Base-by-base conservation (phyloP, 1,284 basidiomycete species). In the Nidula niveotomentosa region DNA sequence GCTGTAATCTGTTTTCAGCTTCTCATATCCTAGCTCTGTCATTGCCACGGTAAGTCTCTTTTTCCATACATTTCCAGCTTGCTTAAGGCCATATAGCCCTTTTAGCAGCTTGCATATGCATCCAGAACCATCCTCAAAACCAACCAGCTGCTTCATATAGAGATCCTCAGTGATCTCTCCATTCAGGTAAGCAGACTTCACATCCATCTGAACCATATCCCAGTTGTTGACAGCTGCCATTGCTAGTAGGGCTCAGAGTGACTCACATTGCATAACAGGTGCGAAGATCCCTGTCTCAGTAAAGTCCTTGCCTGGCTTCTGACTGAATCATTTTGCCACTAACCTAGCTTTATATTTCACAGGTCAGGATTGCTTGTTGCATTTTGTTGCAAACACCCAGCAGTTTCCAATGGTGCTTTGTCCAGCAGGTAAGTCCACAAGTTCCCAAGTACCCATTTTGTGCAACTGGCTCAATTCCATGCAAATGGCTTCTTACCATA, bases 351-450 rank as follows among this genome's bases (percentile, higher is more conserved):
- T 68, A 57, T 62, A 63, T 10, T 55, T 50, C 3, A 58, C 41
- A 17, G 66, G 44, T 5, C 58, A 36, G 2, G 61, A 59, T 1
- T 59, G 8, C n/a, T 49, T 48, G 23, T 60, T 58, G 9, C 48
- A 44, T 50, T 67, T 68, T 36, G 48, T 51, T 6, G 18, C 18
- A 18, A 66, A 67, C 6, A 67, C 63, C 62, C 62, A 68, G 36
- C 52, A 44, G n/a, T 48, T 56, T 13, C 62, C 60, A 6, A 68
- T 54, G 0, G 58, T 44, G 6, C 60, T 57, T n/a, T 56, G 35
- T 2, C 51, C 62, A 1, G 15, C 2, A 7, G 65, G 67, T 49
- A 63, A 51, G 2, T 64, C 55, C n/a, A n/a, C n/a, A n/a, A n/a
- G n/a, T n/a, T n/a, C n/a, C n/a, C n/a, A n/a, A n/a, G n/a, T n/a